Conservation (phyloP, 2,329 filamentous ascomycete genomes). For the Ophiosphaerella herpotricha region DNA sequence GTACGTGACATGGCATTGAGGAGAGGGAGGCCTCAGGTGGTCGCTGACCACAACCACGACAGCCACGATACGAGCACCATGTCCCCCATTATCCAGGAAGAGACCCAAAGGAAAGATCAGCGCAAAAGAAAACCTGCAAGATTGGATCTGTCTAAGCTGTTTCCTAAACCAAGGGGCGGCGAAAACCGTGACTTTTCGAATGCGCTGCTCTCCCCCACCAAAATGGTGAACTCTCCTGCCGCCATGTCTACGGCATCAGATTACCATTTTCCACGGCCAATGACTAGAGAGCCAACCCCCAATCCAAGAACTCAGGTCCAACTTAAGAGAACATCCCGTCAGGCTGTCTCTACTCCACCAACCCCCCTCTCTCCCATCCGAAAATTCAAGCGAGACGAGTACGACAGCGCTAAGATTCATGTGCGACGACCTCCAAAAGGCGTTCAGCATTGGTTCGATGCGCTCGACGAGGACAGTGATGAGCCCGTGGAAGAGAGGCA, state of each 20-base stretch:
- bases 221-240: constrained; percentile 48
- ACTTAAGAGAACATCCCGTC: constrained; percentile 21
- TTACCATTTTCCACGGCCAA: constrained; percentile 37
- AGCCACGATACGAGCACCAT: constrained; percentile 22
- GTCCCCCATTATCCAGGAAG: constrained; percentile 25
- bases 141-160: constrained; percentile 50
- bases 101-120: constrained; percentile 22
- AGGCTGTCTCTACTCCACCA: constrained; percentile 18
- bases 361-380: constrained; percentile 29
- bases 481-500: constrained; percentile 27
- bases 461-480: constrained; percentile 48
- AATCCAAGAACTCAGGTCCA: constrained; percentile 20
- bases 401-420: constrained; percentile 54
- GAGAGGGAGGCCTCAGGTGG: constrained; percentile 42
- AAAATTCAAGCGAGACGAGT: constrained; percentile 43
- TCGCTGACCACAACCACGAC: constrained; percentile 18
- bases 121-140: constrained; percentile 43
- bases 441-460: constrained; percentile 58
- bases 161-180: constrained; percentile 43
- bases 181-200: constrained; percentile 16
- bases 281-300: constrained; percentile 38
- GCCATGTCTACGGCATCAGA: constrained; percentile 47
- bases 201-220: constrained; percentile 44
- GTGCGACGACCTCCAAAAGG: constrained; percentile 54
- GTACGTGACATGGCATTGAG: constrained; percentile 50